A percentile compares a stretch with the other conserved stretches of the same genome.
Evolutionary conservation across 345 rosid species (phyloP).

Genomic region (Populus euphratica): DNA sequence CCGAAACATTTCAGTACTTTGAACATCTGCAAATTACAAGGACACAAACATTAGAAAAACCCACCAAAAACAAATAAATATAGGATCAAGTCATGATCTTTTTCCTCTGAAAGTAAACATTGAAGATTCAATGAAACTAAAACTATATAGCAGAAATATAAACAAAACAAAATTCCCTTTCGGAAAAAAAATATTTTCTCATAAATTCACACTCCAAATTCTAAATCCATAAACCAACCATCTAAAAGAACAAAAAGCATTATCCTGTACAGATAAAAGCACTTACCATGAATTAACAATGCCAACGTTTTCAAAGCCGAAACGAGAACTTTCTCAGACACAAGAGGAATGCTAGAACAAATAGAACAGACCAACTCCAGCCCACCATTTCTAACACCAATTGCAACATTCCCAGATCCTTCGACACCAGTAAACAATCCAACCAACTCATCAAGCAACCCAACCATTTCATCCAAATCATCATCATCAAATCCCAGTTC

Average conservation of each 20-base stretch:
- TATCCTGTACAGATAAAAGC: neutral
- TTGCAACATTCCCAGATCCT: conserved; percentile 55
- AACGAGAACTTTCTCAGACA: conserved; percentile 31
- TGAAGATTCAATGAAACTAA: neutral
- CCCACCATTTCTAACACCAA: conserved; percentile 64
- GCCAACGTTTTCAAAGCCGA: conserved; percentile 56
- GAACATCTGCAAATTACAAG: conserved; percentile 49
- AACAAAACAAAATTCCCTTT: neutral
- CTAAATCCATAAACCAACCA: neutral
- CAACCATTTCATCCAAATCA: conserved; percentile 43
- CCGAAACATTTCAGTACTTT: conserved; percentile 61
- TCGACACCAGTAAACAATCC: conserved; percentile 37
- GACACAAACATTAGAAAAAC: neutral
- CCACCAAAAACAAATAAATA: conserved; percentile 1
- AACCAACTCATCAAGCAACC: conserved; percentile 40
- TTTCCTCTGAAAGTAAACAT: neutral
- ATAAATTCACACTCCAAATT: neutral
- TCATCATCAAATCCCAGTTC: conserved; percentile 30
- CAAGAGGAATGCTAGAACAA: conserved; percentile 47
- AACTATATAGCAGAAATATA: neutral
- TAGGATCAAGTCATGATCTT: neutral
- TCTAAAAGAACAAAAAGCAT: neutral
- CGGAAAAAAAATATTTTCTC: neutral
- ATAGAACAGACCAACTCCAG: conserved; percentile 58
- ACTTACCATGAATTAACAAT: conserved; percentile 59